Conservation (phyloP, 345 rosid genomes). For the Euphorbia lathyris region DNA sequence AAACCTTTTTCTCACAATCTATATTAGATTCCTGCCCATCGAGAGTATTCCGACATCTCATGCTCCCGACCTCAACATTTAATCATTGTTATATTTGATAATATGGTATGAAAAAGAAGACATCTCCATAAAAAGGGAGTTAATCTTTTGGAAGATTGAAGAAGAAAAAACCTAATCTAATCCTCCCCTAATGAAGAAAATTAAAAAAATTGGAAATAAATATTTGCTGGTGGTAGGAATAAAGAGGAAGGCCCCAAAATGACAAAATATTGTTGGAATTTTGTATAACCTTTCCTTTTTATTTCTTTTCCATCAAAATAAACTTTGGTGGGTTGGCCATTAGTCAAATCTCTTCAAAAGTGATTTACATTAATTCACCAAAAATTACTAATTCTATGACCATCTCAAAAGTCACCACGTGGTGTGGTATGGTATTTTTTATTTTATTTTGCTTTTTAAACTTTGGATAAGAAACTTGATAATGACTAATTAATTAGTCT, state of each 20-base stretch:
- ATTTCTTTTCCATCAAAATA: neutral
- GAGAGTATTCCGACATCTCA: no score
- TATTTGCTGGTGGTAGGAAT: neutral
- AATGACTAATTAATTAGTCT: neutral
- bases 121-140: neutral
- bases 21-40: no score
- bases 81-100: neutral
- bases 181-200: neutral
- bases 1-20: no score
- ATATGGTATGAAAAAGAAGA: conserved; percentile 9
- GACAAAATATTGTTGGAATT: conserved; percentile 18
- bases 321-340: conserved; percentile 8
- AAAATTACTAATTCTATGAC: neutral
- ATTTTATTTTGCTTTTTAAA: neutral
- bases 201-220: neutral
- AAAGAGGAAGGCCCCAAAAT: neutral
- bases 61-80: no score
- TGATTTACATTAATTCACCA: neutral
- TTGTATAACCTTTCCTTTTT: conserved; percentile 10
- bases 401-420: neutral
- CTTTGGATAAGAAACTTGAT: neutral
- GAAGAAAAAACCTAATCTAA: conserved; percentile 29
- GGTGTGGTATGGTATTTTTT: neutral
- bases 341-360: conserved; percentile 7
- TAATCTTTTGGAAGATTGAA: conserved; percentile 17